These are phyloP conservation scores for Pythium rhizo-oryzae DNA, from an alignment of 352 stramenopile species.

Conservation along the genomic window DNA sequence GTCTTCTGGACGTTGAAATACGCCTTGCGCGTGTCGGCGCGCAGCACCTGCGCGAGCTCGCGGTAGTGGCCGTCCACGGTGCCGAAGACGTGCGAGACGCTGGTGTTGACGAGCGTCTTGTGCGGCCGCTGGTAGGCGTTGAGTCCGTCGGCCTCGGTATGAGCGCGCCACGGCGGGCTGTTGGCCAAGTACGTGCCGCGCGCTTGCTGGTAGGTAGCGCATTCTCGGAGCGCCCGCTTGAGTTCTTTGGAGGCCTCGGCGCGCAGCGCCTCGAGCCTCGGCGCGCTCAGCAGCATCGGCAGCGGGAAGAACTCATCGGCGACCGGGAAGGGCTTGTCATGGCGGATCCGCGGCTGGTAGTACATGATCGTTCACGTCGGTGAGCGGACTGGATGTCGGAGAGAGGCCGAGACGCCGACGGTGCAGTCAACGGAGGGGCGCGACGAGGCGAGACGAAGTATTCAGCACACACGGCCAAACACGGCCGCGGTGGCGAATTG, in stretches of 20 bases:
- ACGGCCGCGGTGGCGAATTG: too few species aligned
- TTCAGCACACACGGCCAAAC: too few species aligned
- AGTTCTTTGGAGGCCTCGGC: slow-evolving; percentile 16
- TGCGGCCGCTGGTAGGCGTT: slow-evolving; percentile 23
- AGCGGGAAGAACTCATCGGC: slow-evolving; percentile 17
- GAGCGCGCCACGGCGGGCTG: slow-evolving; percentile 13
- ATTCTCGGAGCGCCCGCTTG: slow-evolving; percentile 10
- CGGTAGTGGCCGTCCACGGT: slow-evolving; percentile 23
- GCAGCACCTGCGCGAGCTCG: slow-evolving; percentile 22
- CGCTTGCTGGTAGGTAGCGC: slow-evolving; percentile 5
- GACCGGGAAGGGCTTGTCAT: slow-evolving; percentile 19
- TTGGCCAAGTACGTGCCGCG: slow-evolving; percentile 24
- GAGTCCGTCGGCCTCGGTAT: slow-evolving; percentile 18
- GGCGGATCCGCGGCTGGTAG: slow-evolving; percentile 4
- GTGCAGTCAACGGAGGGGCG: too few species aligned
- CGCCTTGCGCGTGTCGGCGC: slow-evolving; percentile 17
- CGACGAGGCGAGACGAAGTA: background rate
- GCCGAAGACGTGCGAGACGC: slow-evolving; percentile 20
- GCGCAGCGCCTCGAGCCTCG: slow-evolving; percentile 15
- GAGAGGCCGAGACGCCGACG: too few species aligned
- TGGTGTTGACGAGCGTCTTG: slow-evolving; percentile 6
- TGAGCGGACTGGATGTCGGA: background rate
- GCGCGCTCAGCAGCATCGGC: slow-evolving; percentile 11
- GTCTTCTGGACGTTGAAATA: slow-evolving; percentile 30
- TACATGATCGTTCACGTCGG: slow-evolving; percentile 4